Base-by-base conservation (phyloP, 2,329 filamentous ascomycete genomes). In the Dothideomycetes sp. region DNA sequence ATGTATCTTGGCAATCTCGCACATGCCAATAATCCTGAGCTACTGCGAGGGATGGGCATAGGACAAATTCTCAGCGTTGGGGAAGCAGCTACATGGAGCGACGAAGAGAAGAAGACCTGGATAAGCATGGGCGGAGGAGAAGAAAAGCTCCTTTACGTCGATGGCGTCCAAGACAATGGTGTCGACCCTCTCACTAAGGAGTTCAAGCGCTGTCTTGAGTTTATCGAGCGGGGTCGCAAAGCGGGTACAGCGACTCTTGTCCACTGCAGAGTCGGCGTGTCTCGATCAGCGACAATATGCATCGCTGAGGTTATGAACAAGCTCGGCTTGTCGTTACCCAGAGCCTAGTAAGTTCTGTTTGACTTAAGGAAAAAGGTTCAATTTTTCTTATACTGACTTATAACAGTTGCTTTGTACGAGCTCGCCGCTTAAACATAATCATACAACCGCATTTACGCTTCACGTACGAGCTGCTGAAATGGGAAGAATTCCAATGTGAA, bases 241-340 rank as follows among this genome's bases (percentile, higher is more conserved):
- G 81, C 83, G 32, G 81, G 82, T 19, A 84, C 77, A 4, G 86
- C 89, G 17, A 96, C 91, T 0, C 71, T 98, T 41, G 91, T 98
- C 12, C 91, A 98, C 59, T 98, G 91, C 58, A 81, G 91, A 14
- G 91, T 98, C 5, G 91, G 91, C 35, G 91, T 98, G 40, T 95
- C 88, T 37, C 77, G 91, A 37, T 94, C 86, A 46, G 91, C 91
- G 10, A 98, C 89, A 2, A 95, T 98, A 45, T 96, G 91, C 58
- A 98, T 98, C 53, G 91, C 91, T n/a, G 88, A 96, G 61, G 86
- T 96, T 27, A 98, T 98, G 91, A 79, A 81, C 27, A 71, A 81
- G 18, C 62, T 86, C 51, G 71, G 77, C 16, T 65, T 95, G 48
- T 91, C 86, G 1, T 89, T 96, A 52, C 87, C 91, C 10, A 75